Evolutionary conservation across 2,329 filamentous ascomycete genomes (phyloP), one percentile per base, ranked within the genome.

Genomic region (Didymosphaeria variabile): DNA sequence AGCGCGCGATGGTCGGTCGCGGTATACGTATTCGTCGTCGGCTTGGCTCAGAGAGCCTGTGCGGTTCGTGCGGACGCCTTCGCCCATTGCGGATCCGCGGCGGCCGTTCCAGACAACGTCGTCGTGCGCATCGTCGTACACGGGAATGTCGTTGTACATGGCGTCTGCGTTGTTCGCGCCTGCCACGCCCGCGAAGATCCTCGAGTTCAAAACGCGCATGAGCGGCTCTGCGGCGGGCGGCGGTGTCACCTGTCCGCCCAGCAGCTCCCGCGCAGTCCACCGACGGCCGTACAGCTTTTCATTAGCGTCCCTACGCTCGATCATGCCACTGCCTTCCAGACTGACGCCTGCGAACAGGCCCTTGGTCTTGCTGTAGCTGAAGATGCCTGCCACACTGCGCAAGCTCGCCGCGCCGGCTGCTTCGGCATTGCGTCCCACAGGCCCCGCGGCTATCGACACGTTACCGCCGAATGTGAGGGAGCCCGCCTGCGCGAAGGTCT

Each of bases 361-460:
- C 83, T 97, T 98, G 13, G 95, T 99, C 82, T 97, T 98, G 77
- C 91, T 95, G 84, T 99, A 99, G 72, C 92, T 92, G 83, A 99
- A 99, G 53, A 99, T 90, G 56, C 92, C 95, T 0, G 94, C 91
- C 9, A 98, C 91, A 65, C 93, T 90, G 82, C 89, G 94, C 65
- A 97, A 85, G 69, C 92, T 97, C 8, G 95, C 95, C 15, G 94
- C 94, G 65, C 95, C 95, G 38, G 95, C 94, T 13, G 95, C 95
- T 80, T 99, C 95, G 49, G 94, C 95, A 79, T 97, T 98, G 72
- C 95, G 88, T 57, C 95, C 95, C 29, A 99, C 87, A 0, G 95
- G 95, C 1, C 95, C 95, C 7, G 95, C 95, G 19, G 95, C 95
- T 70, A 99, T 90, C 4, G 93, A 97, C 38, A 98, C 95, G 75